Evolutionary conservation across 2,329 filamentous ascomycete genomes (phyloP), one percentile per base, ranked within the genome.

Genomic region (Geoglossum cookeanum): DNA sequence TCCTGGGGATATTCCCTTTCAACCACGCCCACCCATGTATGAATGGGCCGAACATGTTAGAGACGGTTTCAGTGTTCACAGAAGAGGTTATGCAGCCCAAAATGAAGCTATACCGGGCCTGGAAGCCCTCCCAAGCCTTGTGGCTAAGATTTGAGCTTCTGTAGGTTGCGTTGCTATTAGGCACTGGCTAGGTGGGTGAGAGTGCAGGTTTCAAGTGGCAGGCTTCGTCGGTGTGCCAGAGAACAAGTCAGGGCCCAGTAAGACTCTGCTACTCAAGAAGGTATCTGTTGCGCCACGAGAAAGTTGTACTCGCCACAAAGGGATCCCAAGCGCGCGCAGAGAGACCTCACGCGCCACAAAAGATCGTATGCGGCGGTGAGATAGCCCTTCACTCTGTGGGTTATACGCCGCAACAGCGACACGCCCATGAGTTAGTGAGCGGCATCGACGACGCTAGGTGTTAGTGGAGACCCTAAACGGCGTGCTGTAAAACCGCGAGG

Each of bases 21-120:
- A 61, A 13, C 61, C 59, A 60, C 4, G 56, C 57, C 58, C 58
- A 60, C 27, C 59, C 57, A 45, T 63, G 60, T 27, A 61, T 27
- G 6, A 58, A 58, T 11, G 61, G 61, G 37, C 9, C 13, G n/a
- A 45, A 45, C 42, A 45, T 45, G 3, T 17, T 22, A 17, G 17
- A 22, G 22, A 6, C 4, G 17, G 22, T 5, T 22, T 3, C 22
- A 22, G 17, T 3, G 42, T 42, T 42, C 13, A 15, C 42, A 1
- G n/a, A 45, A 11, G 13, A 22, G 13, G 22, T 22, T 22, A 15
- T 42, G 33, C 6, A 11, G 8, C 39, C 13, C 11, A 15, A 13
- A 15, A 15, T 15, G 39, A 7, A 13, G 11, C 7, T 6, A 42
- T 42, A 15, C 13, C 13, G 39, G 9, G 7, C 39, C n/a, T 11